phyloP scores from a whole-genome alignment of 768 basidiomycete species.

The Hirschioporus abietinus region DNA sequence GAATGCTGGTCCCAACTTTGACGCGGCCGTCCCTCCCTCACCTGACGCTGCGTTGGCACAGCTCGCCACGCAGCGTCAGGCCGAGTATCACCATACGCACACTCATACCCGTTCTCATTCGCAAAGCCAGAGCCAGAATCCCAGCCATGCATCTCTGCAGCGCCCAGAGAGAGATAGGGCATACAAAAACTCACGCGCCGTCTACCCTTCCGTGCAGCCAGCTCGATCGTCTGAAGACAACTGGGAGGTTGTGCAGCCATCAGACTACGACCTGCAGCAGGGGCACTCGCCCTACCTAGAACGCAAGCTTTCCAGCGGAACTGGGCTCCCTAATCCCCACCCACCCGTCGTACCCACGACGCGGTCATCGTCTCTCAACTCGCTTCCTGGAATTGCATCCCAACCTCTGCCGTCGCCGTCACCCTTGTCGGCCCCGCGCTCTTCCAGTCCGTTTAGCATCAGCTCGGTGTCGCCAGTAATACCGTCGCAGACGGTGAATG shows the following conservation, averaged over 20 bases:
- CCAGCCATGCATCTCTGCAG: not conserved
- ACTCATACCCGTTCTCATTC: not conserved
- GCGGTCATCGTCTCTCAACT: slow-evolving; percentile 47
- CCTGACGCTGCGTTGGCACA: not conserved
- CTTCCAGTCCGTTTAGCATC: slow-evolving; percentile 15
- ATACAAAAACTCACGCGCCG: not conserved
- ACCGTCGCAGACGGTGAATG: slow-evolving; percentile 6
- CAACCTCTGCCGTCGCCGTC: slow-evolving; percentile 25
- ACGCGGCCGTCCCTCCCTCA: not conserved
- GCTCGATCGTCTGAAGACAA: slow-evolving; percentile 29
- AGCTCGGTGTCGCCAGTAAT: slow-evolving; percentile 13
- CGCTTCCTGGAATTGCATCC: slow-evolving; percentile 40
- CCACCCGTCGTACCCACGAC: slow-evolving; percentile 32
- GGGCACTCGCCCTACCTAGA: slow-evolving; percentile 18
- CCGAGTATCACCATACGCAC: not conserved
- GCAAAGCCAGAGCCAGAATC: not conserved
- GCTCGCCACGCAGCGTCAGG: not conserved
- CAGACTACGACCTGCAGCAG: slow-evolving; percentile 19
- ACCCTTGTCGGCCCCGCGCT: not conserved
- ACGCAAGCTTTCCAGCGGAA: slow-evolving; percentile 21
- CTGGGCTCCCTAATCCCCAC: slow-evolving; percentile 14
- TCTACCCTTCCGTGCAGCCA: not conserved
- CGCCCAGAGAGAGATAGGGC: not conserved
- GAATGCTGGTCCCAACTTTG: not conserved
- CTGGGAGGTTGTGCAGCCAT: slow-evolving; percentile 38